These are phyloP conservation scores for Rheum nobile DNA, from an alignment of 148 eudicot genomes.

Conservation along the genomic window DNA sequence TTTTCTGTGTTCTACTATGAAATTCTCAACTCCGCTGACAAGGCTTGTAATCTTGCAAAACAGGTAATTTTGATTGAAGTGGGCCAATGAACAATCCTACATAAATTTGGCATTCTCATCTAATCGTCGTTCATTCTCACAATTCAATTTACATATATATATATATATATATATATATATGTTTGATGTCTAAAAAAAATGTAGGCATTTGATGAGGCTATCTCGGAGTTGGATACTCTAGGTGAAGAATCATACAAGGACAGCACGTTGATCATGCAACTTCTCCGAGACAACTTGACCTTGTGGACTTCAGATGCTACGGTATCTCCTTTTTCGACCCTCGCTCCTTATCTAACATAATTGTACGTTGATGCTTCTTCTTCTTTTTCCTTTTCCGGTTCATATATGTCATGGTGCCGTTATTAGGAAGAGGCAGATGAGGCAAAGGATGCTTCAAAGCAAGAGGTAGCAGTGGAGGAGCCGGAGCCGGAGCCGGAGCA, in stretches of 20 bases:
- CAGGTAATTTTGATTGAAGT: constrained; percentile 40
- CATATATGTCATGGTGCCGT: not conserved
- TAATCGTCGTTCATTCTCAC: too few species aligned
- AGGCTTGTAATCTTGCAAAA: constrained; percentile 79
- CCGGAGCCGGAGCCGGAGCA: not conserved
- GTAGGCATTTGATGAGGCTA: constrained; percentile 71
- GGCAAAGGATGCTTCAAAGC: constrained; percentile 49
- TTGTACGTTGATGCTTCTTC: too few species aligned
- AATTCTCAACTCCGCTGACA: constrained; percentile 73
- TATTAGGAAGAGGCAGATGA: constrained; percentile 58
- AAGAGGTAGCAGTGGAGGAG: not conserved
- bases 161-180: too few species aligned
- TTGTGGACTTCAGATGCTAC: constrained; percentile 69
- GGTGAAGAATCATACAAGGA: constrained; percentile 82
- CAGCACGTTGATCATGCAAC: constrained; percentile 82
- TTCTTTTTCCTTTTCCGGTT: too few species aligned
- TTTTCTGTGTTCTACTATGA: constrained; percentile 83
- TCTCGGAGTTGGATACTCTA: constrained; percentile 68
- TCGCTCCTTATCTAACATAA: not conserved
- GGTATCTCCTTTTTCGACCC: constrained; percentile 20
- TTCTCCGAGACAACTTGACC: constrained; percentile 70
- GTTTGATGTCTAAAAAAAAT: not conserved
- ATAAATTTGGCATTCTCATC: too few species aligned
- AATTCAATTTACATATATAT: too few species aligned
- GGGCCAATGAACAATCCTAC: too few species aligned